Conservation (phyloP, 208 protist genomes). For the Acanthamoeba quina region DNA sequence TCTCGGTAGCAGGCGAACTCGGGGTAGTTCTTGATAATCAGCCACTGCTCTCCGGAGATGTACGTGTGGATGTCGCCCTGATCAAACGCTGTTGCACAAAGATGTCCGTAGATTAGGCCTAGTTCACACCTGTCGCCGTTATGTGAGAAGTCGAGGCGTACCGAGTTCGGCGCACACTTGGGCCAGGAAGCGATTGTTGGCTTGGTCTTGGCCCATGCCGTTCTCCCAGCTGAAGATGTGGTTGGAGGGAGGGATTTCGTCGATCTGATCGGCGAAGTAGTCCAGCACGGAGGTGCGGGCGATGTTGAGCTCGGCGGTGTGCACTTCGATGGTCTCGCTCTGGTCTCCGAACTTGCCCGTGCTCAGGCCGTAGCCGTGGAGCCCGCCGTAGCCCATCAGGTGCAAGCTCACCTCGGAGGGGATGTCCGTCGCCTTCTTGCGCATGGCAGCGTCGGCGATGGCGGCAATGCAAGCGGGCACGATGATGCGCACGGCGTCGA, state of each 20-base stretch:
- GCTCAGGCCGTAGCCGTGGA: conserved; percentile 78
- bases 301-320: conserved; percentile 85
- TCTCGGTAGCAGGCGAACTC: conserved; percentile 86
- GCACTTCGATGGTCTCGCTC: conserved; percentile 79
- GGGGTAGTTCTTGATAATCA: conserved; percentile 83
- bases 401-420: conserved; percentile 80
- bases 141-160: neutral
- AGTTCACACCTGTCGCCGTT: neutral
- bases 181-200: conserved; percentile 33
- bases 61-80: conserved; percentile 78
- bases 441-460: conserved; percentile 77
- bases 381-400: conserved; percentile 79
- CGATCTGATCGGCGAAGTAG: conserved; percentile 86
- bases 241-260: conserved; percentile 67
- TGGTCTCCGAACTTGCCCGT: conserved; percentile 82
- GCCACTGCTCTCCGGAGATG: conserved; percentile 76
- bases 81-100: conserved; percentile 14
- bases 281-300: conserved; percentile 87
- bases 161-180: conserved; percentile 60
- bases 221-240: conserved; percentile 74
- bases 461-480: conserved; percentile 71
- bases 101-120: neutral
- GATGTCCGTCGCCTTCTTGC: conserved; percentile 82
- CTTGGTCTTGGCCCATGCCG: conserved; percentile 41
- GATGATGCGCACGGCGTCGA: conserved; percentile 76